Base-by-base conservation (phyloP, 352 stramenopile species). In the Globisporangium abappressorium region DNA sequence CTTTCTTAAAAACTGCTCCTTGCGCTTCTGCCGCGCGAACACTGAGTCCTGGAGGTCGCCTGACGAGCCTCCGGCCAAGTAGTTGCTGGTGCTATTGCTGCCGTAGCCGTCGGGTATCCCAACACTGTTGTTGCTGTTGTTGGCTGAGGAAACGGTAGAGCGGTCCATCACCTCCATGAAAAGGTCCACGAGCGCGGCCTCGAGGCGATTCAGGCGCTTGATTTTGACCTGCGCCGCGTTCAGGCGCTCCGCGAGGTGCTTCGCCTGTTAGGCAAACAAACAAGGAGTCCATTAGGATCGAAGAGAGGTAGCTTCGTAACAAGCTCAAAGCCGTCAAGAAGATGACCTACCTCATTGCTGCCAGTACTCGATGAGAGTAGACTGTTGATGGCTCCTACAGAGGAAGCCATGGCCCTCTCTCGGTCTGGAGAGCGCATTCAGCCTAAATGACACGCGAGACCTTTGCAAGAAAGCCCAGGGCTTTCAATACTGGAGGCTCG, bases 81-180 rank as follows among this genome's bases (percentile, higher is more conserved):
- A 47, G 41, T 15, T 66, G 11, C 36, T 11, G 47, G 24, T 74
- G 30, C 73, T 73, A 28, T 56, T 15, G 7, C 64, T 49, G 2
- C 1, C 1, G 2, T 33, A 34, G 2, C 6, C 4, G 1, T 12
- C 15, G 12, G 15, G 26, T 14, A 55, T 5, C 18, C 38, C 3
- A n/a, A 18, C 12, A 34, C 24, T 62, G n/a, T 28, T 49, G 41
- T n/a, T 49, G 15, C 9, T 41, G 34, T 12, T 53, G 28, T 22
- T 30, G 26, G 18, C 11, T 30, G 20, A 12, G 22, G 11, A 33
- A 36, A 26, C 26, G 26, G 12, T 56, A 3, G 57, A 57, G 47
- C 79, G 77, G 47, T 87, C 77, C 73, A 90, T 84, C 18, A 93
- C 69, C 60, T 93, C 85, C 62, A 88, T 81, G 68, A 90, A 87